Conservation (phyloP, 2,329 filamentous ascomycete species). For the Cytospora mali region DNA sequence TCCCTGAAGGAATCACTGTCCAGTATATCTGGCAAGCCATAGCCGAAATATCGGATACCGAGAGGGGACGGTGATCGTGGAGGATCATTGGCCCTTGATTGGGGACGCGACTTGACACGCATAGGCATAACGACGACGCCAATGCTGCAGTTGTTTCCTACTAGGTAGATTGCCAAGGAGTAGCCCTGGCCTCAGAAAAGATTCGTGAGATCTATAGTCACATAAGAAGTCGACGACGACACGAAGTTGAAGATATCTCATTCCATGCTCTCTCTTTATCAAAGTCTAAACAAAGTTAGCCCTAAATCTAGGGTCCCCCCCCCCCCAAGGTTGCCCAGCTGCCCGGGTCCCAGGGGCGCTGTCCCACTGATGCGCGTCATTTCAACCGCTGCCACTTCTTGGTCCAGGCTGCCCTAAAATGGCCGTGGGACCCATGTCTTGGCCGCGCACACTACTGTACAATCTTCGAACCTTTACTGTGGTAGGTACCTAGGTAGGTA, state of each 20-base stretch:
- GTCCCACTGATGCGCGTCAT: background rate
- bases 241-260: conserved; percentile 2
- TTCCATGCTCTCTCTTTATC: background rate
- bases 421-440: conserved; percentile 4
- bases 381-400: background rate
- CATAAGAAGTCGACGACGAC: background rate
- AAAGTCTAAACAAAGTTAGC: conserved; percentile 1
- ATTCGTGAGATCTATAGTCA: background rate
- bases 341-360: conserved; percentile 7
- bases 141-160: background rate
- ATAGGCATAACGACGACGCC: conserved; percentile 37
- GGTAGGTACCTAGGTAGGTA: no score
- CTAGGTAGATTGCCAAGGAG: background rate
- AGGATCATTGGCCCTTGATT: conserved; percentile 33
- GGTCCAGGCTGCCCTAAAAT: background rate
- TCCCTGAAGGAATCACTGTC: conserved; percentile 63
- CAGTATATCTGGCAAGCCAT: conserved; percentile 56
- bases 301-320: background rate
- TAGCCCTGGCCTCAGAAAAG: background rate
- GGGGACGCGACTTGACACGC: conserved; percentile 45
- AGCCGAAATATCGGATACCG: conserved; percentile 32
- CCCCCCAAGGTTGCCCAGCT: background rate
- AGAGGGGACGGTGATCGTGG: conserved; percentile 42
- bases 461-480: no score
- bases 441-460: background rate